Conservation (phyloP, 306 rosid genomes). For the Casuarina cunninghamiana region DNA sequence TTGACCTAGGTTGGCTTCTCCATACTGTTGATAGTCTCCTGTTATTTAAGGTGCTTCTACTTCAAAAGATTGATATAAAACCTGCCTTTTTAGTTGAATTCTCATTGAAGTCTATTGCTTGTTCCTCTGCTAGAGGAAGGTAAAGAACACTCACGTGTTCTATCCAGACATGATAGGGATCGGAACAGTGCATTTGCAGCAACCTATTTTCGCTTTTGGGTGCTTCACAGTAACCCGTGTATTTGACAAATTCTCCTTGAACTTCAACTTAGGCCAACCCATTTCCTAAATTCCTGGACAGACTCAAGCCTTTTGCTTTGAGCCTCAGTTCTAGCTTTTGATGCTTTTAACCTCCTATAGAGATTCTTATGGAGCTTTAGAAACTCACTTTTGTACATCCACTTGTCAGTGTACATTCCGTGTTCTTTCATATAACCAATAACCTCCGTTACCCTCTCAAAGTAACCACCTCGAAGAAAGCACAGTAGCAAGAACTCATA, state of each 20-base stretch:
- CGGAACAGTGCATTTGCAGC: neutral
- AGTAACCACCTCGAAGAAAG: conserved; percentile 83
- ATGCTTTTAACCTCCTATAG: conserved; percentile 62
- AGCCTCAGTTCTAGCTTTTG: conserved; percentile 71
- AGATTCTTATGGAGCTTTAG: conserved; percentile 74
- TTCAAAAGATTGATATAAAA: no score
- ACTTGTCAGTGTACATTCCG: conserved; percentile 61
- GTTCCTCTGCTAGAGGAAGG: no score
- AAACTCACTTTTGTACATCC: conserved; percentile 74
- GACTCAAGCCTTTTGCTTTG: conserved; percentile 65
- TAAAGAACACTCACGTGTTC: neutral
- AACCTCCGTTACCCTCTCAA: conserved; percentile 94
- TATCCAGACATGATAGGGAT: neutral
- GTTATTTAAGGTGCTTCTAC: no score
- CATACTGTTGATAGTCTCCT: no score
- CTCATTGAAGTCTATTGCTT: no score
- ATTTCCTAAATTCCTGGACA: conserved; percentile 72
- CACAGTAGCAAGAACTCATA: conserved; percentile 64
- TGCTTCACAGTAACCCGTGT: neutral
- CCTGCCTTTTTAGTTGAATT: no score
- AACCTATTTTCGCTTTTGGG: neutral
- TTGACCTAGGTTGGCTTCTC: no score
- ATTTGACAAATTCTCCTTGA: neutral
- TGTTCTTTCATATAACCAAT: conserved; percentile 53
- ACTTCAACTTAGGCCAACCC: conserved; percentile 53